Conservation (phyloP, 2,329 filamentous ascomycete genomes). For the Ascochyta koolunga region DNA sequence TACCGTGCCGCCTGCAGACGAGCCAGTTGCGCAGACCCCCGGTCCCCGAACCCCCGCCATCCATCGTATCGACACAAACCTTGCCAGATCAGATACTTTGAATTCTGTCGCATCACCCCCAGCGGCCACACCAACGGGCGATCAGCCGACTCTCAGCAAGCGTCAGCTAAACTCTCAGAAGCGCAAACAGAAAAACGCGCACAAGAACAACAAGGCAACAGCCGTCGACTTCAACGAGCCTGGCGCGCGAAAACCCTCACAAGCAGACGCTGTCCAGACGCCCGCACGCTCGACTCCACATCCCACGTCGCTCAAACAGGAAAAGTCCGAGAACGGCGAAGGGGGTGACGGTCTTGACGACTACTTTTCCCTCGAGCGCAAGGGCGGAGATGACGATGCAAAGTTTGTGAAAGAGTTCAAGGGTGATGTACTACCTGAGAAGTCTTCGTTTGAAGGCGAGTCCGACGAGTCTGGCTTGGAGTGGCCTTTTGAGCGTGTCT, state of each 20-base stretch:
- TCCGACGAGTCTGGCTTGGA: constrained; percentile 77
- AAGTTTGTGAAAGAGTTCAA: constrained; percentile 97
- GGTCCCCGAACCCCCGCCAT: constrained; percentile 43
- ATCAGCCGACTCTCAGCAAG: constrained; percentile 73
- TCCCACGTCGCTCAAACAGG: constrained; percentile 61
- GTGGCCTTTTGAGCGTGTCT: constrained; percentile 94
- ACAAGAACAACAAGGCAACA: constrained; percentile 85
- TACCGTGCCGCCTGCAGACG: constrained; percentile 72
- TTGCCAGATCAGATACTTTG: constrained; percentile 54
- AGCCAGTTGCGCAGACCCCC: constrained; percentile 56
- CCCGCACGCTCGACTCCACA: constrained; percentile 55
- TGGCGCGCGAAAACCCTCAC: constrained; percentile 66
- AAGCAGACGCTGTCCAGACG: constrained; percentile 62
- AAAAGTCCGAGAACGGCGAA: constrained; percentile 65
- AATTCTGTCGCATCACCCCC: constrained; percentile 55
- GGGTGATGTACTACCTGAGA: constrained; percentile 78
- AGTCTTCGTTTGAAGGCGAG: constrained; percentile 82
- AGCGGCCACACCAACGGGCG: constrained; percentile 49
- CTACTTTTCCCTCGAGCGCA: constrained; percentile 87
- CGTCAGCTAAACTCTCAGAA: constrained; percentile 94
- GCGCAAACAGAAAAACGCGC: constrained; percentile 88
- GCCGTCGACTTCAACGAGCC: constrained; percentile 81
- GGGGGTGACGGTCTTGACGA: constrained; percentile 62
- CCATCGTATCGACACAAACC: constrained; percentile 59
- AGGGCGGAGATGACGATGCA: constrained; percentile 82